Evolutionary conservation across 257 asterid species (phyloP).

Genomic region (Coffea eugenioides): DNA sequence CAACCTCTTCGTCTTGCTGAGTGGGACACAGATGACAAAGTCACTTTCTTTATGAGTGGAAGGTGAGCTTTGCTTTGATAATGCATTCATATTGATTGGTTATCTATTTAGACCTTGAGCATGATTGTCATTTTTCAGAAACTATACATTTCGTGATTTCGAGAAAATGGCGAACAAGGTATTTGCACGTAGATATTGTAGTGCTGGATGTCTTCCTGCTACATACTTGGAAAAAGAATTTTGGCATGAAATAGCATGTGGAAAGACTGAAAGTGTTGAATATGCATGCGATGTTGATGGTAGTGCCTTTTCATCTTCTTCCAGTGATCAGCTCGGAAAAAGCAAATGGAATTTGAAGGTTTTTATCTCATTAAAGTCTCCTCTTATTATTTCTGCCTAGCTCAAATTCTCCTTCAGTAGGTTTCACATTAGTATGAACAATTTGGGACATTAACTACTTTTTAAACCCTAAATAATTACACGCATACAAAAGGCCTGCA

Average conservation of each 20-base stretch:
- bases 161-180: slow-evolving; percentile 99
- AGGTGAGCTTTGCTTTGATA: slow-evolving; percentile 46
- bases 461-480: not conserved
- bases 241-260: slow-evolving; percentile 97
- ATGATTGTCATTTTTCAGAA: slow-evolving; percentile 53
- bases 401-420: not conserved
- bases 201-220: slow-evolving; percentile 91
- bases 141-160: slow-evolving; percentile 89
- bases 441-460: not conserved
- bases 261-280: slow-evolving; percentile 97
- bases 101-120: slow-evolving; percentile 30
- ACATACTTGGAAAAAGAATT: slow-evolving; percentile 90
- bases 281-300: slow-evolving; percentile 99
- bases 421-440: not conserved
- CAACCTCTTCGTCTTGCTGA: slow-evolving; percentile 98
- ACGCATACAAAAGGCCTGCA: no score
- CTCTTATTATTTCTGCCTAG: slow-evolving; percentile 1
- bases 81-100: slow-evolving; percentile 15
- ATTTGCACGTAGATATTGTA: slow-evolving; percentile 83
- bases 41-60: slow-evolving; percentile 96
- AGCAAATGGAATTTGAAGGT: slow-evolving; percentile 99
- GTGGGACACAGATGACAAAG: slow-evolving; percentile 86
- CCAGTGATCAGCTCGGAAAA: slow-evolving; percentile 77
- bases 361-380: slow-evolving; percentile 17
- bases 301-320: slow-evolving; percentile 94